Evolutionary conservation across 306 rosid species (phyloP).

Genomic region (Senna siamea): DNA sequence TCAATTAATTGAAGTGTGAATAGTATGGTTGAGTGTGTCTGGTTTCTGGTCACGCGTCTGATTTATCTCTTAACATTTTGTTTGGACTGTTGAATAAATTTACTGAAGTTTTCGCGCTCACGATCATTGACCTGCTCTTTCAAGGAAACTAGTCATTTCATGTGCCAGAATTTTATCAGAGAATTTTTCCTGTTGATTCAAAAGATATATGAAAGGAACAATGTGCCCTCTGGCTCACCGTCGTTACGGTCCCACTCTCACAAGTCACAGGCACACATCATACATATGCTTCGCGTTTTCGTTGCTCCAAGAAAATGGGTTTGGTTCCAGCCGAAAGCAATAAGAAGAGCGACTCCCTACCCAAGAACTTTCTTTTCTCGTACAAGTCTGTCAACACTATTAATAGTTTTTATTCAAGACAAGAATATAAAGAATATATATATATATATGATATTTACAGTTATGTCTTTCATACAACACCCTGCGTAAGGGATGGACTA

Average conservation of each 20-base stretch:
- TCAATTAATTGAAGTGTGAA: slow-evolving; percentile 53
- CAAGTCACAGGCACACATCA: too few relatives aligned
- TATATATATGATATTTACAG: too few relatives aligned
- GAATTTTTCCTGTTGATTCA: too few relatives aligned
- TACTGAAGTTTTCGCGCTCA: neutral
- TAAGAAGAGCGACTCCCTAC: too few relatives aligned
- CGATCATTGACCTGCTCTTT: neutral
- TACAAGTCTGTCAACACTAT: too few relatives aligned
- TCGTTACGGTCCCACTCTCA: neutral
- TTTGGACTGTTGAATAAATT: neutral
- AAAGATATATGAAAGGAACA: neutral
- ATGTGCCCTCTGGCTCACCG: neutral
- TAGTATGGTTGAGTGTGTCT: slow-evolving; percentile 48
- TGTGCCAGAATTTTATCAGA: neutral
- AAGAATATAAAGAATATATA: neutral
- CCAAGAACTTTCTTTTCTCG: too few relatives aligned
- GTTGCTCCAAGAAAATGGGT: neutral
- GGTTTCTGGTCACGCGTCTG: neutral
- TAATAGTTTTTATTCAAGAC: neutral
- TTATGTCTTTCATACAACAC: neutral
- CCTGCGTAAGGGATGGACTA: neutral
- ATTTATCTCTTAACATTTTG: neutral
- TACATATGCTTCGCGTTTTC: neutral
- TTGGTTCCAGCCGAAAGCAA: too few relatives aligned
- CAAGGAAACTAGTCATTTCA: neutral